A percentile compares a stretch with the other conserved stretches of the same genome.
Evolutionary conservation across 352 stramenopile genomes (phyloP).

Genomic region (Thalassiosira hispida): DNA sequence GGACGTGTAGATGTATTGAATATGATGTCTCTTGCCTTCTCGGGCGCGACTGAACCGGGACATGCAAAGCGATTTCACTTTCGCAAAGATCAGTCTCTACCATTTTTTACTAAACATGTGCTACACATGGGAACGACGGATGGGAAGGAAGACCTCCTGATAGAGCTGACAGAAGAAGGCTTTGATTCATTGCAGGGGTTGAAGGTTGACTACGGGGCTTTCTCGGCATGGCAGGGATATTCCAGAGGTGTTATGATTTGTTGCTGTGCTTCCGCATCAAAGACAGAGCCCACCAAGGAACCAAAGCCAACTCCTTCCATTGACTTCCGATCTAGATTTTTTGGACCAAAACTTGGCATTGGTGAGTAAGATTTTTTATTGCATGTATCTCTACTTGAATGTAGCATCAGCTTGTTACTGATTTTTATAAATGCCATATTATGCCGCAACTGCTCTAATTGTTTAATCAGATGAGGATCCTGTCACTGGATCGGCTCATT

Average conservation of each 20-base stretch:
- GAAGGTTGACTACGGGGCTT: constrained; percentile 62
- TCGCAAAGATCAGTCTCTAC: constrained; percentile 15
- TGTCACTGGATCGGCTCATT: constrained; percentile 92
- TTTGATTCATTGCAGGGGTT: constrained; percentile 55
- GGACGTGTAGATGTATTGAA: constrained; percentile 45
- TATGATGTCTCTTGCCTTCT: constrained; percentile 71
- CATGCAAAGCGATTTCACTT: constrained; percentile 10
- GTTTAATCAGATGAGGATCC: constrained; percentile 95
- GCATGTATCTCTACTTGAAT: not conserved
- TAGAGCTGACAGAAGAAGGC: constrained; percentile 70
- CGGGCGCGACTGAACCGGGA: constrained; percentile 12
- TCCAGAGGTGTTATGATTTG: constrained; percentile 80
- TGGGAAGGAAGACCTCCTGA: constrained; percentile 74
- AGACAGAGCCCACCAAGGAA: not conserved
- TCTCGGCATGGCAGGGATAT: constrained; percentile 70
- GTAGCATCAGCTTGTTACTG: no score
- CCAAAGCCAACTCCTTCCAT: constrained; percentile 14
- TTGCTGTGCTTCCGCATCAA: constrained; percentile 40
- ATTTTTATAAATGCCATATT: not conserved
- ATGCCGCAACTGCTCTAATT: constrained; percentile 52
- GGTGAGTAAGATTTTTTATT: not conserved
- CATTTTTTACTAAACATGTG: constrained; percentile 40
- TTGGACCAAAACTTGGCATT: constrained; percentile 87
- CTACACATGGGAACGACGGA: constrained; percentile 70
- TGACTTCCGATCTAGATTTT: constrained; percentile 88